phyloP scores from a whole-genome alignment of 1,284 basidiomycete species.

The Fomitopsis pinicola region DNA sequence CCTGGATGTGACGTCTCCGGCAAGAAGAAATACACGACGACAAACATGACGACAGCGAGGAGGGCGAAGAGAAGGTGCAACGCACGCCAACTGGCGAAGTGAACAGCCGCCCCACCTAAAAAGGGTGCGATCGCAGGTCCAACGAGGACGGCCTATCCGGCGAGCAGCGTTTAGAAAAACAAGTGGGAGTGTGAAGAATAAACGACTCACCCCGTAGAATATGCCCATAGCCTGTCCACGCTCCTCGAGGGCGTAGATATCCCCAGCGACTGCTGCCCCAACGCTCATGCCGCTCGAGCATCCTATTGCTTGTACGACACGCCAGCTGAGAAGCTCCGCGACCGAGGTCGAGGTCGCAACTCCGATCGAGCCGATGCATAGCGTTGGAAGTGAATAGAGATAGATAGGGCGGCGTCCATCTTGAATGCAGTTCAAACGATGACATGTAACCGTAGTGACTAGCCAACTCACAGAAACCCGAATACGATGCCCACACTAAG shows the following conservation, averaged over 20 bases:
- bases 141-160: conserved; percentile 20
- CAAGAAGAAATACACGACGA: conserved; percentile 45
- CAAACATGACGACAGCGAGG: conserved; percentile 29
- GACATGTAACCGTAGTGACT: neutral
- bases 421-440: conserved; percentile 15
- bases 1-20: conserved; percentile 68
- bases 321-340: conserved; percentile 49
- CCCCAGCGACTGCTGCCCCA: conserved; percentile 41
- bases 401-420: conserved; percentile 65
- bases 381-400: conserved; percentile 55
- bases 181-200: neutral
- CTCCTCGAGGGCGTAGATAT: conserved; percentile 37
- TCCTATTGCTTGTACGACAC: conserved; percentile 61
- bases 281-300: conserved; percentile 33
- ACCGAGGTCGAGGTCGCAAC: conserved; percentile 46
- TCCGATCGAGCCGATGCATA: conserved; percentile 55
- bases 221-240: conserved; percentile 40
- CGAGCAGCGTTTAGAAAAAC: neutral
- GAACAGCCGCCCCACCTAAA: conserved; percentile 37
- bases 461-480: conserved; percentile 42
- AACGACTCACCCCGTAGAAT: conserved; percentile 32
- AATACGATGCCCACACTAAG: conserved; percentile 48
- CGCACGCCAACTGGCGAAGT: conserved; percentile 63
- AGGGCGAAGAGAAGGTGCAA: conserved; percentile 41
- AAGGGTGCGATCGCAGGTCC: conserved; percentile 29